Conservation (phyloP, 805 yeast species). For the Ogataea corticis region DNA sequence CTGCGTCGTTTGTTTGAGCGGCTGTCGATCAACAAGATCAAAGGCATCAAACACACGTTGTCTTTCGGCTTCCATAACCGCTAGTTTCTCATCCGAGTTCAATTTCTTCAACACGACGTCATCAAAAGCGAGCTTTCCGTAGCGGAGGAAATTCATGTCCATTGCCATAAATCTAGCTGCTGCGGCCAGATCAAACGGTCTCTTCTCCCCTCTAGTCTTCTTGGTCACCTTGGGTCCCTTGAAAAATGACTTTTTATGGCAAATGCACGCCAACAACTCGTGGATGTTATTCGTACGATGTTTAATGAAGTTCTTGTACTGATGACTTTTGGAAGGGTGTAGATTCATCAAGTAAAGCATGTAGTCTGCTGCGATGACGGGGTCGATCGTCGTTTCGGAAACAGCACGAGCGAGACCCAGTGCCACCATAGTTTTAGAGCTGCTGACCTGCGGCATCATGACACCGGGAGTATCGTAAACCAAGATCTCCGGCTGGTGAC, state of each 20-base stretch:
- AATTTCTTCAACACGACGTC: conserved; percentile 11
- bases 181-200: conserved; percentile 35
- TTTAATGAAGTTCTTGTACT: conserved; percentile 46
- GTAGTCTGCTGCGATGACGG: conserved; percentile 84
- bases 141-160: conserved; percentile 59
- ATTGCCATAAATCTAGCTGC: conserved; percentile 66
- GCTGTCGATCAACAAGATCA: neutral
- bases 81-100: conserved; percentile 6
- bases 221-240: conserved; percentile 37
- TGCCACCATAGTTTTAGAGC: conserved; percentile 69
- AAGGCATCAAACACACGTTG: conserved; percentile 12
- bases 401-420: conserved; percentile 77
- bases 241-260: conserved; percentile 37
- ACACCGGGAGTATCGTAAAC: conserved; percentile 94
- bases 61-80: conserved; percentile 13
- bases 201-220: neutral
- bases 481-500: conserved; percentile 59
- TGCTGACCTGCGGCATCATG: conserved; percentile 70
- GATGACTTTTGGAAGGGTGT: conserved; percentile 48
- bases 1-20: conserved; percentile 3
- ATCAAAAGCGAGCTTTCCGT: conserved; percentile 36
- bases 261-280: conserved; percentile 52
- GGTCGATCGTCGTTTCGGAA: conserved; percentile 69
- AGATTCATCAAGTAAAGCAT: conserved; percentile 71
- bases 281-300: conserved; percentile 74